These are phyloP conservation scores for Thelonectria rubi DNA, from an alignment of 2,329 filamentous ascomycete genomes.

Conservation along the genomic window DNA sequence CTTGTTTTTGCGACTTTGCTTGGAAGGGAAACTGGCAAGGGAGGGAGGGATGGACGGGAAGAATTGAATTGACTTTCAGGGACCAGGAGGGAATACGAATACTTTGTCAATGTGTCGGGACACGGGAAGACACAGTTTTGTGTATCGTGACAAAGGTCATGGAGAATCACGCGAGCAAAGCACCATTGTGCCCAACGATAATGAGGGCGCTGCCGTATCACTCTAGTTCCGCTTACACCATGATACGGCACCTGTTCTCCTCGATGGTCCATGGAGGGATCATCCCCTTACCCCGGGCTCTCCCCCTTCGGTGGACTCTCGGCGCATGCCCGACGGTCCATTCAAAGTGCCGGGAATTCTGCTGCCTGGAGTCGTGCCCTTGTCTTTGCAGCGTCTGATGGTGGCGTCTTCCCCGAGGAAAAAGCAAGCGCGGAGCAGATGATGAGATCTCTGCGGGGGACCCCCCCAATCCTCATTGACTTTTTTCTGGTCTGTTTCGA, in stretches of 20 bases:
- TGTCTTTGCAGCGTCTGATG: neutral
- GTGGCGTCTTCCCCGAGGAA: neutral
- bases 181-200: no score
- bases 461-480: no score
- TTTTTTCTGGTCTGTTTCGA: no score
- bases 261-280: neutral
- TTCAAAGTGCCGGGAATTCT: slow-evolving; percentile 43
- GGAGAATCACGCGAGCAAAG: no score
- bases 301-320: slow-evolving; percentile 6
- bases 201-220: no score
- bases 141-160: no score
- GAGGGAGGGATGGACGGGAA: neutral
- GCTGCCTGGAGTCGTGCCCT: slow-evolving; percentile 38
- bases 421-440: neutral
- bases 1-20: slow-evolving; percentile 14
- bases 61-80: slow-evolving; percentile 7
- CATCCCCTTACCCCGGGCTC: slow-evolving; percentile 5
- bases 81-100: neutral
- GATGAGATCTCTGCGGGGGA: no score
- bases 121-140: no score
- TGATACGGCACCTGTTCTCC: no score
- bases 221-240: no score
- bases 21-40: slow-evolving; percentile 11
- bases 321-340: slow-evolving; percentile 31
- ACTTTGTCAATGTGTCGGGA: no score